Evolutionary conservation across 2,329 filamentous ascomycete species (phyloP).

Genomic region (Aspergillus sp.): DNA sequence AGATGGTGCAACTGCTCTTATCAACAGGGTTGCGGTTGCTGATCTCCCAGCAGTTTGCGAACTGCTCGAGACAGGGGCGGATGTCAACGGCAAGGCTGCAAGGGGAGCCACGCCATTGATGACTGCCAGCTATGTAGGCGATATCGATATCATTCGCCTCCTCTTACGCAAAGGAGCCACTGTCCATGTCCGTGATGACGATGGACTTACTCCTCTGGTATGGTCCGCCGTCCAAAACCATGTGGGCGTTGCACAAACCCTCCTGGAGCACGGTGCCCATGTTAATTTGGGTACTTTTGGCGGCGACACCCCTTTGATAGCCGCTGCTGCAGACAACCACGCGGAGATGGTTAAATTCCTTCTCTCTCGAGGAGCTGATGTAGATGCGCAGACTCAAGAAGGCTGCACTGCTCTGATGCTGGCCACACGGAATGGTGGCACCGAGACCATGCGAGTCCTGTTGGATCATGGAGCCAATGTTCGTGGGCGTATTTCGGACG

Average conservation of each 20-base stretch:
- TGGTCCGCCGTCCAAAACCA: neutral
- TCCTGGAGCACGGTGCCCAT: conserved; percentile 4
- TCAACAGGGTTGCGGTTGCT: neutral
- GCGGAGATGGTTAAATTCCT: neutral
- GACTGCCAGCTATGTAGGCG: conserved; percentile 11
- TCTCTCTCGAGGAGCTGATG: conserved; percentile 5
- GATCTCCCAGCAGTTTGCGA: conserved; percentile 9
- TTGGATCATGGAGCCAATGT: conserved; percentile 5
- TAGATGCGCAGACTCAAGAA: conserved; percentile 1
- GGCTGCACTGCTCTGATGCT: conserved; percentile 11
- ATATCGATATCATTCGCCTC: conserved; percentile 13
- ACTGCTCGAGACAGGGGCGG: conserved; percentile 21
- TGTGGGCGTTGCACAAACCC: neutral
- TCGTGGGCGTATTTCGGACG: neutral
- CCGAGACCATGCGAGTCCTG: conserved; percentile 1
- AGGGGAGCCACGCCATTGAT: conserved; percentile 12
- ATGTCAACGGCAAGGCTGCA: conserved; percentile 10
- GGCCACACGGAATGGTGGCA: conserved; percentile 1
- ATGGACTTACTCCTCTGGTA: conserved; percentile 8
- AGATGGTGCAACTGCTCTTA: conserved; percentile 14
- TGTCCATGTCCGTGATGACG: conserved; percentile 14
- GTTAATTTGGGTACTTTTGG: neutral
- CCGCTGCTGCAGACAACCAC: conserved; percentile 1
- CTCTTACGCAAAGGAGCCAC: conserved; percentile 20
- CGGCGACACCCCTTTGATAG: neutral